Conservation (phyloP, 176 grass and related monocot species). For the Aechmea fasciata region DNA sequence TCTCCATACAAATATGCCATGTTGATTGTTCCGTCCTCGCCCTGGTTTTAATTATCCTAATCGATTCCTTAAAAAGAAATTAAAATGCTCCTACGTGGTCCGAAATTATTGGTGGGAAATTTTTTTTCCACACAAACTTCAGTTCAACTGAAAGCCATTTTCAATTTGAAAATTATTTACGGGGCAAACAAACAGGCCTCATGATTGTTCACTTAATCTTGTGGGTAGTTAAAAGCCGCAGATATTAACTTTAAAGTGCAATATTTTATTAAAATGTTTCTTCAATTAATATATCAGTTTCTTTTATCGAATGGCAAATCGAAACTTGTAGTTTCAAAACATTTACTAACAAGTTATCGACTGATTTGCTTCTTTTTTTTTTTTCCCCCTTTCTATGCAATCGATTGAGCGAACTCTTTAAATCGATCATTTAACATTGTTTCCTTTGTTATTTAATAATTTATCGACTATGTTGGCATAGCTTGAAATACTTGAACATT, state of each 20-base stretch:
- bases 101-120: no score
- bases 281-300: neutral
- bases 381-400: no score
- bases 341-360: no score
- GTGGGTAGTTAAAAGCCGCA: neutral
- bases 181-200: no score
- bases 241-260: neutral
- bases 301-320: neutral
- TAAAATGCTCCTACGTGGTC: neutral
- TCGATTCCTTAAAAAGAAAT: neutral
- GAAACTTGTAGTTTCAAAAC: neutral
- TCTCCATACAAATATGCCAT: slow-evolving; percentile 11
- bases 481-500: slow-evolving; percentile 22
- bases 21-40: neutral
- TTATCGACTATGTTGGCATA: neutral
- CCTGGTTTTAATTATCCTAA: neutral
- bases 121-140: no score
- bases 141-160: no score
- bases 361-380: no score
- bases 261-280: neutral
- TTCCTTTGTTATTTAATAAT: neutral
- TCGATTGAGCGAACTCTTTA: no score
- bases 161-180: no score
- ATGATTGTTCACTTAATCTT: no score
- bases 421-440: no score